Evolutionary conservation across 2,329 filamentous ascomycete species (phyloP).

Genomic region (Emergomyces orientalis): DNA sequence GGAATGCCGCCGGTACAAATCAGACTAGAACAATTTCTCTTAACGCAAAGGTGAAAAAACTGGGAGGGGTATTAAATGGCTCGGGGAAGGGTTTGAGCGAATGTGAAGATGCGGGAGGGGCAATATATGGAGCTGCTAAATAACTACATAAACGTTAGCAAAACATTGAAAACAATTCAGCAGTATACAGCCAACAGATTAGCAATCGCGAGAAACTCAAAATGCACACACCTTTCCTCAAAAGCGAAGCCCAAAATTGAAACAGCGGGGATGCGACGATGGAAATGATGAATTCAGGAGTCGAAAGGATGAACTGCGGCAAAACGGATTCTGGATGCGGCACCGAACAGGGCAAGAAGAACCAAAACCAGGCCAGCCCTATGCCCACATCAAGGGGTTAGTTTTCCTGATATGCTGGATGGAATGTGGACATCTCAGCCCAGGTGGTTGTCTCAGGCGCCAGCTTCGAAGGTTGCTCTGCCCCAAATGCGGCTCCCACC

Average conservation of each 20-base stretch:
- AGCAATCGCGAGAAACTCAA: background rate
- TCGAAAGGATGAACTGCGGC: background rate
- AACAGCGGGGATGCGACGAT: background rate
- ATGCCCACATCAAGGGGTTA: background rate
- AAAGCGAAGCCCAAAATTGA: background rate
- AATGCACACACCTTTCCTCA: background rate
- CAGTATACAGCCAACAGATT: background rate
- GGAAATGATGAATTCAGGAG: background rate
- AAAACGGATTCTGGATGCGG: background rate
- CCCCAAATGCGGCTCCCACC: background rate
- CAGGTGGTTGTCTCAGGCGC: background rate
- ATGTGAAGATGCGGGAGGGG: background rate
- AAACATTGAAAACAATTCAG: background rate
- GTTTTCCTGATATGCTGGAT: background rate
- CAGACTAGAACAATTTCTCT: background rate
- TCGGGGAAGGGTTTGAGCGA: background rate
- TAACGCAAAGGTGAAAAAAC: background rate
- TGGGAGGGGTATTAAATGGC: background rate
- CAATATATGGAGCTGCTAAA: background rate
- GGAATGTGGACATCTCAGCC: background rate
- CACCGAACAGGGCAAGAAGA: background rate
- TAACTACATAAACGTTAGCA: background rate
- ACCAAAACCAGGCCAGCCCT: background rate
- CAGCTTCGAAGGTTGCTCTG: background rate
- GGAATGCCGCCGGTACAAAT: background rate